A percentile compares a stretch with the other conserved stretches of the same genome.
These are phyloP conservation scores for Cunninghamia lanceolata DNA, from an alignment of 75 land plant genomes.

Conservation along the genomic window DNA sequence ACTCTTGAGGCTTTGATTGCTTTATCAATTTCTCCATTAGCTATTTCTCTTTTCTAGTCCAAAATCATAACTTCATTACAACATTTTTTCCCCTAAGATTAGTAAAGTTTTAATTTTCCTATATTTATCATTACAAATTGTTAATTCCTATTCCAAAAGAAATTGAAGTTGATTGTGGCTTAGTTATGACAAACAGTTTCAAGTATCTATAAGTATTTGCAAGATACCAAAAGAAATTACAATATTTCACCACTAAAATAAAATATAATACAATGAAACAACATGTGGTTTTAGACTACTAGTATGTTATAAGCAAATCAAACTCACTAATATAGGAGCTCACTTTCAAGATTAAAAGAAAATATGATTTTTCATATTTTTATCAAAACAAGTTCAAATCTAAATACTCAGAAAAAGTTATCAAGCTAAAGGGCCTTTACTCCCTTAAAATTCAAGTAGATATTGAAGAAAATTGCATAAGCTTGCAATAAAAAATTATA, in stretches of 20 bases:
- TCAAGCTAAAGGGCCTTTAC: not conserved
- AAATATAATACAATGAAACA: too few relatives aligned
- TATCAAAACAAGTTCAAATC: not conserved
- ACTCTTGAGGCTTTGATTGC: not conserved
- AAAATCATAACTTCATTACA: not conserved
- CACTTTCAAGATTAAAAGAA: not conserved
- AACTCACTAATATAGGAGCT: not conserved
- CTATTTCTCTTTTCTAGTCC: not conserved
- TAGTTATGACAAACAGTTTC: too few relatives aligned
- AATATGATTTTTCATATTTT: not conserved
- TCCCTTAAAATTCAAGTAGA: not conserved
- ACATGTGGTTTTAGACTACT: too few relatives aligned
- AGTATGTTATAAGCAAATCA: too few relatives aligned
- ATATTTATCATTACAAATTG: too few relatives aligned
- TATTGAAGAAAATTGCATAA: not conserved
- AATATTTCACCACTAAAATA: too few relatives aligned
- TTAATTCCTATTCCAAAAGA: too few relatives aligned
- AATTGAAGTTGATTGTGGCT: too few relatives aligned
- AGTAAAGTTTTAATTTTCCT: not conserved
- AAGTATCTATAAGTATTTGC: too few relatives aligned
- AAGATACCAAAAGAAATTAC: too few relatives aligned
- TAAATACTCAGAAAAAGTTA: not conserved
- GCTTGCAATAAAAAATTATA: too few relatives aligned
- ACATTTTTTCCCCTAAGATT: not conserved
- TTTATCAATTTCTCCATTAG: not conserved